Percentiles rank a stretch among this genome's conserved stretches.
These are phyloP conservation scores for Lignosus rhinocerotis DNA, from an alignment of 1,284 basidiomycete genomes.

Conservation along the genomic window DNA sequence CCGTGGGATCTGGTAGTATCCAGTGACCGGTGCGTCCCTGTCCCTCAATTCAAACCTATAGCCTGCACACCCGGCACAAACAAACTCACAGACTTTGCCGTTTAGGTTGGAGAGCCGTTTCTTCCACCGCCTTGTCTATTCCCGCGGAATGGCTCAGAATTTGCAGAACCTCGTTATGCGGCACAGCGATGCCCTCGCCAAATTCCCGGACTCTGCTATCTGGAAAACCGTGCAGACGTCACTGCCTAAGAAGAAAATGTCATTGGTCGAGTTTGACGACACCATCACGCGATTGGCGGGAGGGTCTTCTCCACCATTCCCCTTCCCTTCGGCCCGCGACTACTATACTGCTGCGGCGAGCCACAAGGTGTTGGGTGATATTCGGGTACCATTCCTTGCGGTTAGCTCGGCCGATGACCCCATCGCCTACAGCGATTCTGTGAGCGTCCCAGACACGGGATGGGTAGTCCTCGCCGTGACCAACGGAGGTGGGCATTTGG, in stretches of 20 bases:
- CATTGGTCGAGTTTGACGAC: conserved; percentile 63
- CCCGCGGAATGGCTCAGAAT: conserved; percentile 82
- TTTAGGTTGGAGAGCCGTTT: conserved; percentile 63
- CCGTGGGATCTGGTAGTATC: conserved; percentile 35
- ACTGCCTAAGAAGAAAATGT: conserved; percentile 51
- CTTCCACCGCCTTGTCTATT: conserved; percentile 75
- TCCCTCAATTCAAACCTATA: background rate
- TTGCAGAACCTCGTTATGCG: conserved; percentile 65
- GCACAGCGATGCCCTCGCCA: conserved; percentile 54
- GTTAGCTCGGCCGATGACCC: conserved; percentile 94
- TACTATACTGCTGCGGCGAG: conserved; percentile 82
- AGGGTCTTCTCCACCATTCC: conserved; percentile 79
- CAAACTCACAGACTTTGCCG: conserved; percentile 21
- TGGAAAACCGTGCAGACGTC: conserved; percentile 48
- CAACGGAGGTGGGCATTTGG: conserved; percentile 86
- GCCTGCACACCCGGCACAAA: conserved; percentile 3
- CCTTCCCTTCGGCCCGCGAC: conserved; percentile 71
- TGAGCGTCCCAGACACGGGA: conserved; percentile 57
- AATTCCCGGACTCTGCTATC: conserved; percentile 52
- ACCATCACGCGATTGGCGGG: conserved; percentile 75
- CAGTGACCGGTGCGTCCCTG: conserved; percentile 47
- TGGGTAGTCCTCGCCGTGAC: conserved; percentile 79
- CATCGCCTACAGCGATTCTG: conserved; percentile 67
- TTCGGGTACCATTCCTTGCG: conserved; percentile 75
- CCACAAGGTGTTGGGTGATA: conserved; percentile 52